Percentiles rank a stretch among this genome's conserved stretches.
These are phyloP conservation scores for Tausonia pullulans DNA, from an alignment of 1,284 basidiomycete species.

Conservation along the genomic window DNA sequence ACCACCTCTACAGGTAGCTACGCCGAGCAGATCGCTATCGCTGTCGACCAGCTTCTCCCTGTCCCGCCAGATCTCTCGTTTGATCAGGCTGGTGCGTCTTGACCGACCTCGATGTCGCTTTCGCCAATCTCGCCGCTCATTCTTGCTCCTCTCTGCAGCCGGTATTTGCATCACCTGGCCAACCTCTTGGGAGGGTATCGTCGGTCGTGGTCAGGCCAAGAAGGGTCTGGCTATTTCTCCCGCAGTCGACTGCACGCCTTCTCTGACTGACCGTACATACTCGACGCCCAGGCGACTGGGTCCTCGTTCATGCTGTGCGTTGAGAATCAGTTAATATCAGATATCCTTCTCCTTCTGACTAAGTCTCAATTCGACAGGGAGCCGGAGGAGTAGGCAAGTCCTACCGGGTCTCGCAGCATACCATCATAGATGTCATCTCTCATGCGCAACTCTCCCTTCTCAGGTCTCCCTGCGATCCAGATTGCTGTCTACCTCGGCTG, in stretches of 20 bases:
- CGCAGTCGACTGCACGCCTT: background rate
- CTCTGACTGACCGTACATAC: no score
- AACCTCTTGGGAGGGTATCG: slow-evolving; percentile 77
- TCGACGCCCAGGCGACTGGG: slow-evolving; percentile 50
- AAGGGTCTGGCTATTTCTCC: slow-evolving; percentile 38
- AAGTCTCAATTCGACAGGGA: slow-evolving; percentile 23
- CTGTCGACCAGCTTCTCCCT: slow-evolving; percentile 43
- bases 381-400: slow-evolving; percentile 35
- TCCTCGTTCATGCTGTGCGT: slow-evolving; percentile 61
- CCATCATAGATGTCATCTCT: no score
- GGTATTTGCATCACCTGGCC: slow-evolving; percentile 74
- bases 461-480: slow-evolving; percentile 80
- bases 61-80: slow-evolving; percentile 54
- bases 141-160: slow-evolving; percentile 22
- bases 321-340: no score
- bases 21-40: slow-evolving; percentile 55
- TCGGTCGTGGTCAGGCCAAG: slow-evolving; percentile 67
- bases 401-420: no score
- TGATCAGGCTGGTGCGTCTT: slow-evolving; percentile 45
- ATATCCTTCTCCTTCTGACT: no score
- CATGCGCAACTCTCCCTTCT: slow-evolving; percentile 24
- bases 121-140: background rate
- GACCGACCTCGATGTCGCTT: slow-evolving; percentile 14
- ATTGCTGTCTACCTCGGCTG: slow-evolving; percentile 56
- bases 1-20: slow-evolving; percentile 38